Conservation (phyloP, 805 yeast genomes). For the Aciculoconidium aculeatum region DNA sequence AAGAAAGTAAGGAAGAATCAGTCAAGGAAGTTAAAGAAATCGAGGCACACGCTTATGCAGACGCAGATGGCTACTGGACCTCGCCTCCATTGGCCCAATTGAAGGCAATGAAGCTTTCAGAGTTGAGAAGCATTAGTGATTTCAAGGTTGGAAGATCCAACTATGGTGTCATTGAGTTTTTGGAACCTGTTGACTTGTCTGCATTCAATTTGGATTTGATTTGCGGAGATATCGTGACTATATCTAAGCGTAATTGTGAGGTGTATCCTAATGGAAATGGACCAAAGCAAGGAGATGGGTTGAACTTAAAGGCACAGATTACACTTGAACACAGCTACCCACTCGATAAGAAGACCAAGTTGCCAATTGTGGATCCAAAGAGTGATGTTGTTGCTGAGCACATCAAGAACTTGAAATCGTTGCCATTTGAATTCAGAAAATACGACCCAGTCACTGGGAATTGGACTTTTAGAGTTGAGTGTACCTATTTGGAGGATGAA, state of each 20-base stretch:
- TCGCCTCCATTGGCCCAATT: conserved; percentile 70
- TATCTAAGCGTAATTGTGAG: conserved; percentile 54
- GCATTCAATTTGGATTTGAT: conserved; percentile 54
- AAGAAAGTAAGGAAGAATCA: conserved; percentile 5
- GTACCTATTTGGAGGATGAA: conserved; percentile 9
- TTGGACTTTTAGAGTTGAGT: conserved; percentile 57
- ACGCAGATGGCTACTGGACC: conserved; percentile 81
- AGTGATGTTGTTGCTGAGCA: conserved; percentile 69
- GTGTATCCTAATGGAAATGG: conserved; percentile 75
- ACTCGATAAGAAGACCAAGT: conserved; percentile 59
- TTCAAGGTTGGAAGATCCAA: conserved; percentile 76
- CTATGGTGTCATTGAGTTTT: conserved; percentile 72
- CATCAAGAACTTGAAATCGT: conserved; percentile 55
- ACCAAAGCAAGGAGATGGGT: conserved; percentile 64
- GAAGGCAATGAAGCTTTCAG: conserved; percentile 50
- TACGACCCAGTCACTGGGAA: conserved; percentile 74
- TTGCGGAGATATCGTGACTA: conserved; percentile 58
- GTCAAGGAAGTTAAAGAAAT: not conserved
- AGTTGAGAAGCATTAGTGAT: conserved; percentile 56
- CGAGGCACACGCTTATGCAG: conserved; percentile 23
- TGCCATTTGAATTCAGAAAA: conserved; percentile 59
- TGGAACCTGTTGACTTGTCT: conserved; percentile 79
- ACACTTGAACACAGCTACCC: conserved; percentile 81
- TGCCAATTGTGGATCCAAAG: conserved; percentile 71
- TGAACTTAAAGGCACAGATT: conserved; percentile 70